phyloP scores from a whole-genome alignment of 495 filamentous ascomycete genomes.

The Friedmanniomyces simplex region DNA sequence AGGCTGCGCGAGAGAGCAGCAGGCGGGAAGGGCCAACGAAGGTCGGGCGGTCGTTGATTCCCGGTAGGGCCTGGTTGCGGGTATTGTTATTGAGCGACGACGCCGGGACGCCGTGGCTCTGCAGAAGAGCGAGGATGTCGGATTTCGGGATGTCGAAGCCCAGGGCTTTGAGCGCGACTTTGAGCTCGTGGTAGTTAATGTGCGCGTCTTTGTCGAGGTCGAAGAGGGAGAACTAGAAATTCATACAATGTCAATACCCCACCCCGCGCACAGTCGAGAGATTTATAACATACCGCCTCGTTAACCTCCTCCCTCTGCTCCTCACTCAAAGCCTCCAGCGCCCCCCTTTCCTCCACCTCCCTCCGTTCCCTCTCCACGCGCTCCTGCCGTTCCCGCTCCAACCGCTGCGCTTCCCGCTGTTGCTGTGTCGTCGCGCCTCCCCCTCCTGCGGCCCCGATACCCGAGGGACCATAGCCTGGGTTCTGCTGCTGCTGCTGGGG shows the following conservation, averaged over 20 bases:
- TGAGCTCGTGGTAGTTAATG: slow-evolving; percentile 96
- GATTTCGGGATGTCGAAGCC: slow-evolving; percentile 83
- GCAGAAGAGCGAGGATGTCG: slow-evolving; percentile 67
- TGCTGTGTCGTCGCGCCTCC: slow-evolving; percentile 24
- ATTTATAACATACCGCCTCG: slow-evolving; percentile 53
- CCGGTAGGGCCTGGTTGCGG: slow-evolving; percentile 4
- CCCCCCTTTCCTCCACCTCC: slow-evolving; percentile 26
- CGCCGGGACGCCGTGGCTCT: slow-evolving; percentile 49
- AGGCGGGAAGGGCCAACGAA: slow-evolving; percentile 39
- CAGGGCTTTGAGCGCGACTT: slow-evolving; percentile 92
- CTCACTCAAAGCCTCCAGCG: slow-evolving; percentile 51
- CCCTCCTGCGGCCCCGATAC: not conserved
- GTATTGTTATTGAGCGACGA: slow-evolving; percentile 34
- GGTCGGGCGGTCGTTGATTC: slow-evolving; percentile 31
- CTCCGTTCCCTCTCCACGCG: slow-evolving; percentile 35
- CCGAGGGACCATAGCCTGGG: not conserved
- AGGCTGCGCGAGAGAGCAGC: slow-evolving; percentile 59
- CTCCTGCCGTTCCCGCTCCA: slow-evolving; percentile 31
- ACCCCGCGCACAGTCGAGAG: not conserved
- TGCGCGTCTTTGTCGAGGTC: slow-evolving; percentile 90
- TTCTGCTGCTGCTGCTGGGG: slow-evolving; percentile 14
- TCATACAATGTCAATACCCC: not conserved
- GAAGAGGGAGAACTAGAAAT: slow-evolving; percentile 72
- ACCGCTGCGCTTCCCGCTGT: slow-evolving; percentile 28
- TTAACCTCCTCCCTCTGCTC: slow-evolving; percentile 84